These are phyloP conservation scores for Salix dunnii DNA, from an alignment of 345 rosid genomes.

Conservation along the genomic window DNA sequence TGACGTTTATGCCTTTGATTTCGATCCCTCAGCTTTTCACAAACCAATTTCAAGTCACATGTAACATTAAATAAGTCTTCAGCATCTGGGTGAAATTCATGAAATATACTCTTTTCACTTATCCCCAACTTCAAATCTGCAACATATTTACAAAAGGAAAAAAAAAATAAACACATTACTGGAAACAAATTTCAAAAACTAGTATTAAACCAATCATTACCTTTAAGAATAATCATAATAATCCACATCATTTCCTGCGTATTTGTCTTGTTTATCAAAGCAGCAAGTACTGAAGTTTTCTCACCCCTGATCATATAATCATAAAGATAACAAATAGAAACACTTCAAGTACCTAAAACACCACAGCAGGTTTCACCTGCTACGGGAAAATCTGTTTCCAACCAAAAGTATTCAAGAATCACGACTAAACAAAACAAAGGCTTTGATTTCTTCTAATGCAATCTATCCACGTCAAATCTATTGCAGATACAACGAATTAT, in stretches of 20 bases:
- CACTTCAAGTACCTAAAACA: not conserved
- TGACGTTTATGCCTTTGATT: constrained; percentile 88
- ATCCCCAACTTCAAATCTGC: constrained; percentile 91
- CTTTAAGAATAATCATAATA: constrained; percentile 88
- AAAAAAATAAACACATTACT: not conserved
- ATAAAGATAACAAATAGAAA: not conserved
- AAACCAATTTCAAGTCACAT: constrained; percentile 89
- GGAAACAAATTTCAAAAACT: not conserved
- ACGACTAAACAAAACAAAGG: no score
- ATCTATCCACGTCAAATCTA: no score
- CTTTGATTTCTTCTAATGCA: no score
- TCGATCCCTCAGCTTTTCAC: constrained; percentile 76
- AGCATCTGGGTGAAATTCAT: constrained; percentile 96
- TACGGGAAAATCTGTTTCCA: no score
- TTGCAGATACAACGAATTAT: no score
- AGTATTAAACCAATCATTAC: constrained; percentile 20
- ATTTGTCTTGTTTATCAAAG: constrained; percentile 83
- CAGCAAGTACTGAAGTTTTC: constrained; percentile 60
- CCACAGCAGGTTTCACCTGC: not conserved
- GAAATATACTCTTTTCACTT: constrained; percentile 88
- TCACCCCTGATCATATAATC: constrained; percentile 45
- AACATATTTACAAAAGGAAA: constrained; percentile 13
- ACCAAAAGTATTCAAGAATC: no score
- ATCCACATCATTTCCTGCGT: constrained; percentile 98
- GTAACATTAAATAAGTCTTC: constrained; percentile 96